These are phyloP conservation scores for Gossypium gossypioides DNA, from an alignment of 441 rosid species.

Conservation along the genomic window DNA sequence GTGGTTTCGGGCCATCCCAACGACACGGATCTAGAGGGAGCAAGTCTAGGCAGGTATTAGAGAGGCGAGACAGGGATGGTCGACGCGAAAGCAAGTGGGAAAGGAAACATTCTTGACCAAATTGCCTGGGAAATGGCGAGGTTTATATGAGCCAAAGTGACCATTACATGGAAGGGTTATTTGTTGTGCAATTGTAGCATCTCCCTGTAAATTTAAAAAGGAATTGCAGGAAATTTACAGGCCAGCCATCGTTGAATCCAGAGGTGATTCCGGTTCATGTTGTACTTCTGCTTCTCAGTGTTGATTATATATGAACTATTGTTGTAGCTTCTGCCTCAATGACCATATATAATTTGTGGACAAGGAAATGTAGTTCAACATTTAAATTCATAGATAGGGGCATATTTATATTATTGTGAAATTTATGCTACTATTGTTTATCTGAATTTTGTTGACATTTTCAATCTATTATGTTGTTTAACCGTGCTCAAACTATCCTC, in stretches of 20 bases:
- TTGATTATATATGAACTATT: not conserved
- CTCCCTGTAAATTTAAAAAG: not conserved
- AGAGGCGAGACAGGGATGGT: constrained; percentile 64
- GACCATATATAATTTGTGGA: not conserved
- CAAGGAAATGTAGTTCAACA: not conserved
- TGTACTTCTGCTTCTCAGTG: constrained; percentile 1
- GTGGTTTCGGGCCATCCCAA: constrained; percentile 41
- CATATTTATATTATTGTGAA: not conserved
- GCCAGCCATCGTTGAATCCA: not conserved
- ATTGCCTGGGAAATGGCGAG: not conserved
- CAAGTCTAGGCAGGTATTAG: constrained; percentile 59
- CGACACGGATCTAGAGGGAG: constrained; percentile 64
- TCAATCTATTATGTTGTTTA: not conserved
- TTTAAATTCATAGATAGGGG: not conserved
- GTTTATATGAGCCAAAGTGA: not conserved
- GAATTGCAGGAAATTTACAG: not conserved
- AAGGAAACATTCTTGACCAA: constrained; percentile 50
- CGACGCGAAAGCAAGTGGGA: constrained; percentile 87
- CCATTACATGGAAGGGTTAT: not conserved
- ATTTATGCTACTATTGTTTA: not conserved
- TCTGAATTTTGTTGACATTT: not conserved
- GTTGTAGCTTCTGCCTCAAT: constrained; percentile 4
- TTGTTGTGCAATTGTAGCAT: not conserved
- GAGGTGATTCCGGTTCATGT: constrained; percentile 6
- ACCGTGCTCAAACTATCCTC: not conserved